Conservation (phyloP, 805 yeast genomes). For the Saccharomycopsis selenospora region DNA sequence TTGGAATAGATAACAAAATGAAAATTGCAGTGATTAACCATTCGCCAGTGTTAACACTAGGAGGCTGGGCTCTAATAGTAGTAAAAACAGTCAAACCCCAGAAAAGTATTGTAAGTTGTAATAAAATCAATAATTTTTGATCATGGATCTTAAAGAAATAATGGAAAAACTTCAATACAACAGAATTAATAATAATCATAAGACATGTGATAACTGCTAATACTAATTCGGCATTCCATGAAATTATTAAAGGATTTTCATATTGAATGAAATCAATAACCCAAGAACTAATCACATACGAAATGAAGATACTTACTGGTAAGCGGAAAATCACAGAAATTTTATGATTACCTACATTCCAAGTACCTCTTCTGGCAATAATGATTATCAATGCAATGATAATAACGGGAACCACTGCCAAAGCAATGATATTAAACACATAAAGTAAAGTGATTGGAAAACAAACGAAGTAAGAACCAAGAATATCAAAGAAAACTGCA, state of each 20-base stretch:
- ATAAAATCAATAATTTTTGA: slow-evolving; percentile 42
- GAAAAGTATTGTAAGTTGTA: slow-evolving; percentile 42
- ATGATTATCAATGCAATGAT: slow-evolving; percentile 42
- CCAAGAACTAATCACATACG: slow-evolving; percentile 33
- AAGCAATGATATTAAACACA: slow-evolving; percentile 43
- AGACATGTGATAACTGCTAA: slow-evolving; percentile 41
- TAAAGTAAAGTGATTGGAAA: slow-evolving; percentile 44
- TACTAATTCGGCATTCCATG: slow-evolving; percentile 44
- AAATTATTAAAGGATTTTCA: slow-evolving; percentile 43
- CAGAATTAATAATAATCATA: slow-evolving; percentile 48
- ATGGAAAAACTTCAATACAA: slow-evolving; percentile 41
- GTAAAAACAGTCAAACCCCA: slow-evolving; percentile 48
- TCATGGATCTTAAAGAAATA: slow-evolving; percentile 39
- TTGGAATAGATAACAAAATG: slow-evolving; percentile 32
- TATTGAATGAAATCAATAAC: slow-evolving; percentile 35
- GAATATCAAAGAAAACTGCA: slow-evolving; percentile 61
- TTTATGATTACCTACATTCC: slow-evolving; percentile 39
- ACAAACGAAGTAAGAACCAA: slow-evolving; percentile 50
- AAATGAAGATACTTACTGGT: slow-evolving; percentile 48
- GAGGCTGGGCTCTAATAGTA: slow-evolving; percentile 38
- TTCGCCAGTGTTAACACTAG: slow-evolving; percentile 42
- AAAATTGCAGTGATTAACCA: slow-evolving; percentile 35
- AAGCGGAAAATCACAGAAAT: slow-evolving; percentile 40
- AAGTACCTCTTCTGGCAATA: slow-evolving; percentile 38
- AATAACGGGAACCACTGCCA: slow-evolving; percentile 50